Evolutionary conservation across 495 filamentous ascomycete genomes (phyloP).

Genomic region (Sordaria brevicollis): DNA sequence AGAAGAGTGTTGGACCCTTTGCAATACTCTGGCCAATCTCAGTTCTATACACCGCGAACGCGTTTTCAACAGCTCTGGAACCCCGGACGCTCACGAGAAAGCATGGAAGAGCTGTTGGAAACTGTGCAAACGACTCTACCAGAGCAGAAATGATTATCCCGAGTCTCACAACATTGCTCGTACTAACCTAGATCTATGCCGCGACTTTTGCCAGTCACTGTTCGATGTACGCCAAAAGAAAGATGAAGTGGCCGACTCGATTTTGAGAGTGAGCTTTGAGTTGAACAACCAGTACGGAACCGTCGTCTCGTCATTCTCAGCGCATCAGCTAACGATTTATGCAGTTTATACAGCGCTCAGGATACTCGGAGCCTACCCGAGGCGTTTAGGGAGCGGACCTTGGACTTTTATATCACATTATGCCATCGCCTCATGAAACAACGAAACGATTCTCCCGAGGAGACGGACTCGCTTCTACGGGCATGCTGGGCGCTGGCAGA

Average conservation of each 20-base stretch:
- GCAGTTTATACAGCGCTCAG: constrained; percentile 72
- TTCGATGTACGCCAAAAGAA: constrained; percentile 72
- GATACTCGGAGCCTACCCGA: constrained; percentile 71
- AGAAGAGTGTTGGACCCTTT: constrained; percentile 87
- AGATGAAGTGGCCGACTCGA: constrained; percentile 70
- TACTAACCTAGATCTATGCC: constrained; percentile 73
- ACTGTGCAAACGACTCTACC: constrained; percentile 79
- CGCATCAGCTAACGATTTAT: constrained; percentile 8
- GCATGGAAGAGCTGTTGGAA: constrained; percentile 92
- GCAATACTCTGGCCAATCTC: constrained; percentile 77
- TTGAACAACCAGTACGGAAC: constrained; percentile 68
- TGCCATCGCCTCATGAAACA: constrained; percentile 95
- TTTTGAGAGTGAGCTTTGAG: constrained; percentile 84
- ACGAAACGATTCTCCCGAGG: constrained; percentile 59
- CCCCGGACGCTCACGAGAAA: constrained; percentile 64
- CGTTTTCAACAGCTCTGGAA: constrained; percentile 58
- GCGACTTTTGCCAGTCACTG: constrained; percentile 82
- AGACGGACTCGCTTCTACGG: constrained; percentile 72
- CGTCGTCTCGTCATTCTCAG: not conserved
- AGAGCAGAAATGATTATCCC: constrained; percentile 61
- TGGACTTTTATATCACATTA: constrained; percentile 89
- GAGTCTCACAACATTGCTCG: constrained; percentile 52
- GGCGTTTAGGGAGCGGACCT: constrained; percentile 76
- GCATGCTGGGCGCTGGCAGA: constrained; percentile 88
- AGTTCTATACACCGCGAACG: constrained; percentile 76